Percentiles rank a stretch among this genome's conserved stretches.
Evolutionary conservation across 2,329 filamentous ascomycete genomes (phyloP).

Genomic region (Alternaria burnsii): DNA sequence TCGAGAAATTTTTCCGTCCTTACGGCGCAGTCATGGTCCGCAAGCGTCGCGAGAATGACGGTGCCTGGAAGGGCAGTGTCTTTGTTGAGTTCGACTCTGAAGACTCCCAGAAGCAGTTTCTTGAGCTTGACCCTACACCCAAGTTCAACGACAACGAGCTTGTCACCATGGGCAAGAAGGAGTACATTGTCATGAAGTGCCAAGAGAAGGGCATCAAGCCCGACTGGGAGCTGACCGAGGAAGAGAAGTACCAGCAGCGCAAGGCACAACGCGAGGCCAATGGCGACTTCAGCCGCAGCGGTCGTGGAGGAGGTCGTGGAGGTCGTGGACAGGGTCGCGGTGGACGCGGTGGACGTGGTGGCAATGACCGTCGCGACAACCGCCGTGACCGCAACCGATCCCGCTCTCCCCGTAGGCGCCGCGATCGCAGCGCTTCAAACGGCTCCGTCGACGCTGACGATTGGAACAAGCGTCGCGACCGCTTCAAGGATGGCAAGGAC

Average conservation of each 20-base stretch:
- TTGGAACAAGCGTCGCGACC: constrained; percentile 43
- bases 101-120: constrained; percentile 80
- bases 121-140: constrained; percentile 80
- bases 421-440: constrained; percentile 32
- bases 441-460: constrained; percentile 34
- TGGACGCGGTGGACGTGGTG: constrained; percentile 29
- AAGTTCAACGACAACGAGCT: constrained; percentile 84
- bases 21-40: constrained; percentile 84
- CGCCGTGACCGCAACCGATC: constrained; percentile 36
- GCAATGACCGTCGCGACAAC: constrained; percentile 27
- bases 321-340: constrained; percentile 41
- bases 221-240: constrained; percentile 50
- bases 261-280: constrained; percentile 23
- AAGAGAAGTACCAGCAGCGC: constrained; percentile 21
- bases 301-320: constrained; percentile 41
- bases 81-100: constrained; percentile 91
- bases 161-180: constrained; percentile 85
- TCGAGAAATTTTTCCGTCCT: constrained; percentile 88
- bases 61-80: constrained; percentile 92
- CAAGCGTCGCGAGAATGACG: constrained; percentile 75
- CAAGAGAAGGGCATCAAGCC: constrained; percentile 57
- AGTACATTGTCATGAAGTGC: constrained; percentile 71
- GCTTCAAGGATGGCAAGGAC: constrained; percentile 47
- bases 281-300: constrained; percentile 44
- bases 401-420: constrained; percentile 32